Evolutionary conservation across 176 grass and related monocot genomes (phyloP).

Genomic region (Rhynchospora pubera): DNA sequence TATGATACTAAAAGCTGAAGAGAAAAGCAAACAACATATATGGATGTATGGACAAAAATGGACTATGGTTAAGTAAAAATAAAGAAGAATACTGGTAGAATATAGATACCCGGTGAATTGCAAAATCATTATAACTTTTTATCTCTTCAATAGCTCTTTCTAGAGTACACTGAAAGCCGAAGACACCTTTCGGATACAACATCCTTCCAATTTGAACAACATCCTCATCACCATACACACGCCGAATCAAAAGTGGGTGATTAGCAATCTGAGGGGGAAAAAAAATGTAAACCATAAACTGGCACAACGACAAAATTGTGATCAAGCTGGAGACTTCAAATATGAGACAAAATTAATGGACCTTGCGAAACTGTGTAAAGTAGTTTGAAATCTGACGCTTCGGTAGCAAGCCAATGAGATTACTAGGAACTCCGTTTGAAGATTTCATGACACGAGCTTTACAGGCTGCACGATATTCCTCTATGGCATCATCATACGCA

Average conservation of each 20-base stretch:
- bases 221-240: constrained; percentile 77
- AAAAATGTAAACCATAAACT: constrained; percentile 24
- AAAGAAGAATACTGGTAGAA: neutral
- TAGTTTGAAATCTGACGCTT: constrained; percentile 97
- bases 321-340: neutral
- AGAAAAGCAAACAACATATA: constrained; percentile 14
- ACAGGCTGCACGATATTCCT: constrained; percentile 66
- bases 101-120: constrained; percentile 74
- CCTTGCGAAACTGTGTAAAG: constrained; percentile 92
- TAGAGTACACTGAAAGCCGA: constrained; percentile 91
- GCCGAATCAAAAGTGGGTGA: constrained; percentile 83
- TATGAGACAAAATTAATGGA: constrained; percentile 14
- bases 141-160: constrained; percentile 83
- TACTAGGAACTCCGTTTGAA: constrained; percentile 10
- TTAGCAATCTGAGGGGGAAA: constrained; percentile 67
- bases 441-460: constrained; percentile 48
- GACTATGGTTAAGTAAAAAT: constrained; percentile 11
- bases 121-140: constrained; percentile 82
- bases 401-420: constrained; percentile 51
- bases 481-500: constrained; percentile 60
- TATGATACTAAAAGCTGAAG: constrained; percentile 71
- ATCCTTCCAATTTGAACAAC: constrained; percentile 66
- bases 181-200: constrained; percentile 84
- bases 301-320: neutral
- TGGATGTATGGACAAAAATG: neutral